These are phyloP conservation scores for Xylariaceae sp. DNA, from an alignment of 2,329 filamentous ascomycete species.

Conservation along the genomic window DNA sequence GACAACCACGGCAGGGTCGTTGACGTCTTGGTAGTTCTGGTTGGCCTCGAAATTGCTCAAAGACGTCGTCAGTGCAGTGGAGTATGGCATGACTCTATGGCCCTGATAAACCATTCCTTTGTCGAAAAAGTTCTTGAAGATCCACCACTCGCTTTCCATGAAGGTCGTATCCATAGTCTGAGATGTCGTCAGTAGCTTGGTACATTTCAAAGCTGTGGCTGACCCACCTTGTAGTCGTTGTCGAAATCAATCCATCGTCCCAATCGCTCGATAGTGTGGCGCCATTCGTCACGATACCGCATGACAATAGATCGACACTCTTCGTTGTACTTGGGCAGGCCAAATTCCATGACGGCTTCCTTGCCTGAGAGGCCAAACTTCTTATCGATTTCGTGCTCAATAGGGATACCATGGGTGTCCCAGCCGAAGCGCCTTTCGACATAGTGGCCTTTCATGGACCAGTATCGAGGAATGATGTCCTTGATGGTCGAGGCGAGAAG, in stretches of 20 bases:
- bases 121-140: conserved; percentile 89
- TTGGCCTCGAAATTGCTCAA: conserved; percentile 92
- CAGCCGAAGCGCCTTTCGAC: conserved; percentile 92
- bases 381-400: conserved; percentile 98
- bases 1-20: conserved; percentile 86
- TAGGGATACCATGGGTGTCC: conserved; percentile 92
- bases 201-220: conserved; percentile 4
- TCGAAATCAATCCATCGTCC: conserved; percentile 98
- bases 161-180: conserved; percentile 91
- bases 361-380: conserved; percentile 85
- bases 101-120: conserved; percentile 88
- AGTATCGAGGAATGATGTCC: conserved; percentile 93
- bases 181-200: conserved; percentile 6
- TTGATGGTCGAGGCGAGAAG: conserved; percentile 92
- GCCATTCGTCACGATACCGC: conserved; percentile 85
- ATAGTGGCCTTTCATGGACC: conserved; percentile 94
- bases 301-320: conserved; percentile 93
- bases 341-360: conserved; percentile 81
- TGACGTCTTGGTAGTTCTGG: conserved; percentile 91
- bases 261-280: conserved; percentile 79
- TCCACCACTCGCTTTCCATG: conserved; percentile 98
- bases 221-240: conserved; percentile 82
- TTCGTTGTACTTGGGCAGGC: conserved; percentile 84
- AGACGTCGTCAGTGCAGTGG: conserved; percentile 82
- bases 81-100: conserved; percentile 92